phyloP scores from a whole-genome alignment of 1,284 basidiomycete species.

The Amylostereum chailletii region DNA sequence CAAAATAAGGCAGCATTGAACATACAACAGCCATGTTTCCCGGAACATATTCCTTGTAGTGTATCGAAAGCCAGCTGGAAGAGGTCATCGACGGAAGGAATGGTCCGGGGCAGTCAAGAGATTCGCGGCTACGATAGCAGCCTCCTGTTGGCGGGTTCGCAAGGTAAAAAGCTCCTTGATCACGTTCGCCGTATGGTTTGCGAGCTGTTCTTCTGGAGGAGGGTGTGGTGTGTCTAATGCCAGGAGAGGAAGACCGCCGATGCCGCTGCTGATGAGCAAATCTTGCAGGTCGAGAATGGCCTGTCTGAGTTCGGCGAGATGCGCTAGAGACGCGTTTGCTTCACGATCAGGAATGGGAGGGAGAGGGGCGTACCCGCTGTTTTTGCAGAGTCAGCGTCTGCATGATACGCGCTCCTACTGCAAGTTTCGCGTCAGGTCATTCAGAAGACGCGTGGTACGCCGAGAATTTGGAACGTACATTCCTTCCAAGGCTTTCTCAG shows the following conservation, averaged over 20 bases:
- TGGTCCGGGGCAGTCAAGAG: constrained; percentile 20
- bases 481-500: constrained; percentile 34
- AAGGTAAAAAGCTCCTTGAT: constrained; percentile 32
- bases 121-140: constrained; percentile 30
- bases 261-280: constrained; percentile 37
- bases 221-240: constrained; percentile 17
- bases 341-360: constrained; percentile 2
- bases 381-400: constrained; percentile 35
- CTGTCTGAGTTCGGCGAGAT: constrained; percentile 37
- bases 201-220: constrained; percentile 24
- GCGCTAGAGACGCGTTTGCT: constrained; percentile 20
- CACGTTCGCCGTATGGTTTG: constrained; percentile 25
- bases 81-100: constrained; percentile 15
- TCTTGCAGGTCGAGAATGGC: constrained; percentile 34
- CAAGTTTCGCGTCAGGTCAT: constrained; percentile 21
- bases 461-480: constrained; percentile 32
- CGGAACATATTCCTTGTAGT: no score
- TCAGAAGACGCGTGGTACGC: background rate
- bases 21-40: no score
- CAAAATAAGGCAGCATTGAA: no score
- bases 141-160: constrained; percentile 33
- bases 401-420: constrained; percentile 47
- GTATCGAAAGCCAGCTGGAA: background rate
- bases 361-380: constrained; percentile 31
- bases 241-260: constrained; percentile 40